Evolutionary conservation across 441 rosid genomes (phyloP).

Genomic region (Flueggea neowawraea): DNA sequence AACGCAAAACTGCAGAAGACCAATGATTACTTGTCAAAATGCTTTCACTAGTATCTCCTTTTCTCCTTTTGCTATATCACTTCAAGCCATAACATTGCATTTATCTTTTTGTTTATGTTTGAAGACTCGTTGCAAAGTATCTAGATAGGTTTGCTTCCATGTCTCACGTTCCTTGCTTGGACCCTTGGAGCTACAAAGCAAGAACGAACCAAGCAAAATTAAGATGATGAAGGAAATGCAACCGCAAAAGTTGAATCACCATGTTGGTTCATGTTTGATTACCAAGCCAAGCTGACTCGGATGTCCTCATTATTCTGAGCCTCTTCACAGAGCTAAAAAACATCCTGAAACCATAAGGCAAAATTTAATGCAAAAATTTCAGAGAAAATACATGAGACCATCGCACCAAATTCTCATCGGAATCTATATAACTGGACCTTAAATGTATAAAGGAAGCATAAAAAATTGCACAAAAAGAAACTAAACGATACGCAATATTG

Average conservation of each 20-base stretch:
- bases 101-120: constrained; percentile 5
- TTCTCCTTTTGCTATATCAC: constrained; percentile 18
- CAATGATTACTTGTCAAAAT: constrained; percentile 22
- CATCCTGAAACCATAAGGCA: constrained; percentile 53
- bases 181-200: constrained; percentile 34
- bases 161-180: constrained; percentile 27
- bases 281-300: constrained; percentile 82
- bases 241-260: constrained; percentile 12
- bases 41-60: constrained; percentile 20
- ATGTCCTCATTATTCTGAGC: constrained; percentile 81
- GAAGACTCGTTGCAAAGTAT: neutral
- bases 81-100: constrained; percentile 10
- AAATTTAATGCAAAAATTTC: too few species aligned
- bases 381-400: neutral
- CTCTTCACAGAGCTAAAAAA: constrained; percentile 73
- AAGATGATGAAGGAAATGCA: constrained; percentile 9
- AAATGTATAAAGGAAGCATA: neutral
- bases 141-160: constrained; percentile 29
- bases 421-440: neutral
- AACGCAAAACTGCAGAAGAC: constrained; percentile 21
- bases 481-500: neutral
- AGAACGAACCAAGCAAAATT: constrained; percentile 7
- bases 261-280: constrained; percentile 14
- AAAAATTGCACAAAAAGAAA: neutral
- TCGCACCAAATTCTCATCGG: neutral